Evolutionary conservation across 345 rosid species (phyloP).

Genomic region (Erodium maritimum): DNA sequence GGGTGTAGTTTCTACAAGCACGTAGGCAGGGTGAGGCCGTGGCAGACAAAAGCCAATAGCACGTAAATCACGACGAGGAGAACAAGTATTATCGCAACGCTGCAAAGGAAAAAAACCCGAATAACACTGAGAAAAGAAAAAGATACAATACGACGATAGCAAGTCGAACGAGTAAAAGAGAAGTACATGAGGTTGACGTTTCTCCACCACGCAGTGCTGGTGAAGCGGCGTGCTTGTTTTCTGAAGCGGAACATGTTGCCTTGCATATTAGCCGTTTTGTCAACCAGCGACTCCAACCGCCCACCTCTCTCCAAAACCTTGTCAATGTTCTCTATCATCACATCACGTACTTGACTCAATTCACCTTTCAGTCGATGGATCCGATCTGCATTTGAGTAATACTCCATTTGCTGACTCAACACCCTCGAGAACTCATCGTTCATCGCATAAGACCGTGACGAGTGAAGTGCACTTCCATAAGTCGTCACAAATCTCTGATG

Average conservation of each 20-base stretch:
- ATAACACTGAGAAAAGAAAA: too few species aligned
- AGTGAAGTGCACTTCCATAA: slow-evolving; percentile 52
- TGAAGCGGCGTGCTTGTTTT: slow-evolving; percentile 73
- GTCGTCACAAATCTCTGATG: slow-evolving; percentile 86
- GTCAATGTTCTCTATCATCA: slow-evolving; percentile 82
- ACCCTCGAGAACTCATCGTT: slow-evolving; percentile 94
- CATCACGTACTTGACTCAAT: slow-evolving; percentile 85
- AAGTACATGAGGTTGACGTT: slow-evolving; percentile 67
- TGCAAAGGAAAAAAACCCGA: slow-evolving; percentile 16
- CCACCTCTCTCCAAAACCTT: slow-evolving; percentile 73
- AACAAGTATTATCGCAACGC: slow-evolving; percentile 44
- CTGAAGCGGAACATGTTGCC: slow-evolving; percentile 79
- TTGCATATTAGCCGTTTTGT: slow-evolving; percentile 75
- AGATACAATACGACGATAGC: too few species aligned
- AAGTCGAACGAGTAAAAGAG: not conserved
- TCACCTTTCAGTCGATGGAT: slow-evolving; percentile 84
- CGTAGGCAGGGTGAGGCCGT: slow-evolving; percentile 47
- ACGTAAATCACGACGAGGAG: slow-evolving; percentile 48
- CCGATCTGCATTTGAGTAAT: slow-evolving; percentile 76
- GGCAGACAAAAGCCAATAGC: slow-evolving; percentile 56
- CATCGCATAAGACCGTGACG: slow-evolving; percentile 89
- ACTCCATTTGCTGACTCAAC: slow-evolving; percentile 88
- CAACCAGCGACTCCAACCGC: slow-evolving; percentile 73
- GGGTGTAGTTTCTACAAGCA: too few species aligned
- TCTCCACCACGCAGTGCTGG: slow-evolving; percentile 70